These are phyloP conservation scores for Sphaceloma murrayae DNA, from an alignment of 2,329 filamentous ascomycete species.

Conservation along the genomic window DNA sequence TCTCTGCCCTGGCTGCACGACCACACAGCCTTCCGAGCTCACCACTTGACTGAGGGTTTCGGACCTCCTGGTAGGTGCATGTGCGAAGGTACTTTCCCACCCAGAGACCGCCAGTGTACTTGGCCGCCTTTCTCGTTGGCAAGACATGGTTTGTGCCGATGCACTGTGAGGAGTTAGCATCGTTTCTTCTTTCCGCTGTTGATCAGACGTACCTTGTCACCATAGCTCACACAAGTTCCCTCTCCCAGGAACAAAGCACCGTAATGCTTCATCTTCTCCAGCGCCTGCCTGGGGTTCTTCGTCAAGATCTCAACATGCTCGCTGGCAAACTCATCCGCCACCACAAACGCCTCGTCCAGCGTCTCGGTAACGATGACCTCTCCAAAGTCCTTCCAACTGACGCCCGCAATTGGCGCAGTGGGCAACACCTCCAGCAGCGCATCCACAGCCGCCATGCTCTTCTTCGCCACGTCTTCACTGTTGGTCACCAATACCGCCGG, in stretches of 20 bases:
- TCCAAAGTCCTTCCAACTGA: constrained; percentile 39
- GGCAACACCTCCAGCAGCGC: constrained; percentile 34
- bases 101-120: constrained; percentile 46
- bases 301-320: constrained; percentile 48
- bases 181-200: background rate
- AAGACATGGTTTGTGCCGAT: constrained; percentile 49
- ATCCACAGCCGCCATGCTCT: constrained; percentile 33
- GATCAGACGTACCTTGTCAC: constrained; percentile 38
- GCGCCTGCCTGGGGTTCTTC: constrained; percentile 37
- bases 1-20: constrained; percentile 41
- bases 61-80: constrained; percentile 46
- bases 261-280: constrained; percentile 44
- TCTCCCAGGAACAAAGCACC: constrained; percentile 44
- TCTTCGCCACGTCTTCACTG: constrained; percentile 32
- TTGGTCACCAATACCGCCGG: constrained; percentile 44
- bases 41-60: constrained; percentile 36
- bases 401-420: constrained; percentile 36
- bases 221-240: constrained; percentile 45
- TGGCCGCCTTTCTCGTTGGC: constrained; percentile 39
- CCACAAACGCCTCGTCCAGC: constrained; percentile 35
- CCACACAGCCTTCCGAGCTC: constrained; percentile 42
- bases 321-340: constrained; percentile 41
- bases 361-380: constrained; percentile 38
- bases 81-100: constrained; percentile 47
- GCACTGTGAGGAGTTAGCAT: constrained; percentile 27